Base-by-base conservation (phyloP, 2,329 filamentous ascomycete genomes). In the Pseudocercospora macadamiae region DNA sequence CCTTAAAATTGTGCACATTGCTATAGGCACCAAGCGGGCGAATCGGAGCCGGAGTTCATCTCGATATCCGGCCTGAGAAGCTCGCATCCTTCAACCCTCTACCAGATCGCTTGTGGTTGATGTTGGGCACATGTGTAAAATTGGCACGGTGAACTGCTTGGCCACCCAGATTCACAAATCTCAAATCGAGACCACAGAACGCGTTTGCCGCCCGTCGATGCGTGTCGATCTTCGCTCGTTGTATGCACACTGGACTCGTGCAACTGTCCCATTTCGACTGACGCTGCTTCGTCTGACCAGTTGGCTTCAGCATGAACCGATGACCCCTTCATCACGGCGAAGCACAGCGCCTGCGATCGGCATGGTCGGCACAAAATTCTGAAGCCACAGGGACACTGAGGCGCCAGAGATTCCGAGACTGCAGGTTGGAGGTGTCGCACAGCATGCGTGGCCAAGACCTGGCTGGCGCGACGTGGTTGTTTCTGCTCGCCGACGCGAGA, bases 381-480 rank as follows among this genome's bases (percentile, higher is more conserved):
- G 21, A 16, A 32, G 32, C 44, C 44, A 51, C 54, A 32, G 53
- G 25, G 37, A 4, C 21, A 25, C 42, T 10, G 23, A 7, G 2
- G 42, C 42, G n/a, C 19, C 42, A 47, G 19, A 21, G 28, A 32
- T 32, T 7, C 28, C 28, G 12, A 32, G 6, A 12, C 28, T 12
- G 28, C 28, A 47, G 42, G 42, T 21, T 26, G 42, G 19, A 12
- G 9, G 39, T 45, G 39, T 45, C 21, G 39, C 39, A 45, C 39
- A 45, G 39, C n/a, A 21, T 23, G 14, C 26, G 42, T 21, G 16
- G 25, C 25, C 21, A 23, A 51, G 19, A 53, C 12, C 37, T 44
- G 51, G 51, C 51, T 18, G 21, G 42, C 21, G 23, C 19, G 42
- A 47, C 51, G 51, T 51, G 56, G 56, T 54, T 58, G 49, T 48